A percentile compares a stretch with the other conserved stretches of the same genome.
phyloP scores from a whole-genome alignment of 768 basidiomycete species.

The Heimioporus sp. region DNA sequence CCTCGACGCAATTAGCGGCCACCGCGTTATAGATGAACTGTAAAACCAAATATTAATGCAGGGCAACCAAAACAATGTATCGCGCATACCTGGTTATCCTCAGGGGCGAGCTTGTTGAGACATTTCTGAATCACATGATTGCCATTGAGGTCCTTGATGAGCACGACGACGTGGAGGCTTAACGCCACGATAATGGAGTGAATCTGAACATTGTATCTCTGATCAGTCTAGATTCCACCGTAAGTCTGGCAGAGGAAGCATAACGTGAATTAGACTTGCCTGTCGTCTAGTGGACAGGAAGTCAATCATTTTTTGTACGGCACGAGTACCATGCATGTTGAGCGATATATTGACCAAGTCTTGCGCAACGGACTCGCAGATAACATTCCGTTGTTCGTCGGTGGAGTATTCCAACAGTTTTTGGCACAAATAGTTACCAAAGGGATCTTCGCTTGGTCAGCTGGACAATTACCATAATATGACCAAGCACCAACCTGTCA shows the following conservation, averaged over 20 bases:
- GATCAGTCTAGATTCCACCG: conserved; percentile 66
- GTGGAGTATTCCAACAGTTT: conserved; percentile 96
- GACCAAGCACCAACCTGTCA: conserved; percentile 69
- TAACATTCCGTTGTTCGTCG: conserved; percentile 94
- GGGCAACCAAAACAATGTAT: neutral
- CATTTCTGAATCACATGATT: conserved; percentile 99
- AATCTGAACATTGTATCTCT: conserved; percentile 85
- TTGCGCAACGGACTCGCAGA: conserved; percentile 96
- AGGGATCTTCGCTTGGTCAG: conserved; percentile 65
- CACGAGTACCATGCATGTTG: conserved; percentile 99
- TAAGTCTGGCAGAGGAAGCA: conserved; percentile 51
- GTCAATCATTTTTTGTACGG: conserved; percentile 99
- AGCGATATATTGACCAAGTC: conserved; percentile 97
- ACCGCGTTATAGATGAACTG: conserved; percentile 99
- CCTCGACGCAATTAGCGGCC: conserved; percentile 97
- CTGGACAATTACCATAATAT: neutral
- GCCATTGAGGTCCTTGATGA: conserved; percentile 98
- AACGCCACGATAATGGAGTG: conserved; percentile 95
- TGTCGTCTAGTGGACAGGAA: conserved; percentile 94
- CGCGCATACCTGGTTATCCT: conserved; percentile 87
- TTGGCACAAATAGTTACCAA: conserved; percentile 99
- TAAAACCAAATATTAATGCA: neutral
- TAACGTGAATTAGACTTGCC: conserved; percentile 50
- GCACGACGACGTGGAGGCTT: conserved; percentile 94
- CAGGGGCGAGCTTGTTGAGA: conserved; percentile 94